Evolutionary conservation across 169 alveolate species (phyloP).

Genomic region (Plasmodium yoelii): DNA sequence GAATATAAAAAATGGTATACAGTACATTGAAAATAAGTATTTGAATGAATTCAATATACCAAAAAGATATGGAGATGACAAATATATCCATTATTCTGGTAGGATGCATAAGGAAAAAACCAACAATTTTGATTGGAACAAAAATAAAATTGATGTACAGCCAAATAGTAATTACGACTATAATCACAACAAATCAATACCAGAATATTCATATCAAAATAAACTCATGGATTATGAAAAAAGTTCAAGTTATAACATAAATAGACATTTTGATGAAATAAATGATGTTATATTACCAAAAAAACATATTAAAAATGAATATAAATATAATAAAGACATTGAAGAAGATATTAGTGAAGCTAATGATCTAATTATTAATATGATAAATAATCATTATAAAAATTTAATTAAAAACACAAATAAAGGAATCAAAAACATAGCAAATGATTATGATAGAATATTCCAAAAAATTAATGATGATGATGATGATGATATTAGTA

Average conservation of each 20-base stretch:
- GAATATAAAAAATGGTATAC: slow-evolving; percentile 8
- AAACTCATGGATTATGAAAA: background rate
- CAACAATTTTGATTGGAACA: slow-evolving; percentile 6
- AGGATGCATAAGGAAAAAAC: slow-evolving; percentile 6
- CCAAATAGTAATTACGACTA: slow-evolving; percentile 3
- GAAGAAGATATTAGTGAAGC: background rate
- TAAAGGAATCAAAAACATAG: slow-evolving; percentile 44
- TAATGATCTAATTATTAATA: slow-evolving; percentile 18
- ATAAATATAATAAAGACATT: background rate
- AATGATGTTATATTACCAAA: background rate
- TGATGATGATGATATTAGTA: slow-evolving; percentile 47
- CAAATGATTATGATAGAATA: slow-evolving; percentile 26
- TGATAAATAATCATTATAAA: slow-evolving; percentile 53
- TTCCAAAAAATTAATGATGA: slow-evolving; percentile 19
- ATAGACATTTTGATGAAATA: background rate
- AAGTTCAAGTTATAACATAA: background rate
- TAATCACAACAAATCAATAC: background rate
- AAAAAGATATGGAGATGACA: slow-evolving; percentile 5
- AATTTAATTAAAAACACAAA: slow-evolving; percentile 38
- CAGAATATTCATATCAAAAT: background rate
- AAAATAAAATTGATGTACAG: slow-evolving; percentile 5
- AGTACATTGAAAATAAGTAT: slow-evolving; percentile 8
- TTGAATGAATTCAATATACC: slow-evolving; percentile 9
- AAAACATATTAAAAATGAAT: background rate
- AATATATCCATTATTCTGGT: slow-evolving; percentile 17